These are phyloP conservation scores for Turritis glabra DNA, from an alignment of 345 rosid species.

Conservation along the genomic window DNA sequence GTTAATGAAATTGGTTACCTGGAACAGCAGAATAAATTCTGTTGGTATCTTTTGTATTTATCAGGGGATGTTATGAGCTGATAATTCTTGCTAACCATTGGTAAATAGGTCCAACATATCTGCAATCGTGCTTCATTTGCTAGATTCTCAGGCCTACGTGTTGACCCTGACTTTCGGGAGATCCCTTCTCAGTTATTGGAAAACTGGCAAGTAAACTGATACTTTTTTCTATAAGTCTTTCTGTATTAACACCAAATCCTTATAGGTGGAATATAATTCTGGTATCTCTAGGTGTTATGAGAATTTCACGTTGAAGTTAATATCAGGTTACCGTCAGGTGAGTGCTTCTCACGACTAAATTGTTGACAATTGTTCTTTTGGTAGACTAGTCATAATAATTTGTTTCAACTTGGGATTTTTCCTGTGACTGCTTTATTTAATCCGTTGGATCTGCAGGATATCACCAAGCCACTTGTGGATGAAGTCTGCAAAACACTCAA, in stretches of 20 bases:
- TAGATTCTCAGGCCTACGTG: conserved; percentile 82
- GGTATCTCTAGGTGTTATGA: conserved; percentile 78
- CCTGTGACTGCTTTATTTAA: conserved; percentile 4
- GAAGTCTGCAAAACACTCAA: conserved; percentile 77
- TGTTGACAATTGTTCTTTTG: conserved; percentile 3
- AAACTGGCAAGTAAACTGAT: conserved; percentile 76
- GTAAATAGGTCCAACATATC: conserved; percentile 76
- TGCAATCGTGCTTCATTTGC: conserved; percentile 92
- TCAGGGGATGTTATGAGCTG: conserved; percentile 13
- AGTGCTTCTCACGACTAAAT: conserved; percentile 24
- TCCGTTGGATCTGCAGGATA: conserved; percentile 57
- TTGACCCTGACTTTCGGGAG: conserved; percentile 92
- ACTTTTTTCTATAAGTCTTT: not conserved
- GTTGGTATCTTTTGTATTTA: conserved; percentile 7
- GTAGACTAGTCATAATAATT: not conserved
- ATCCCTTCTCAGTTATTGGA: conserved; percentile 82
- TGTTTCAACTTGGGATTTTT: conserved; percentile 6
- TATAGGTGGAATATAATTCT: conserved; percentile 24
- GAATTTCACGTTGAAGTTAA: conserved; percentile 80
- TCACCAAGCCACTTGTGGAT: conserved; percentile 77
- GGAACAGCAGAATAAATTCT: not conserved
- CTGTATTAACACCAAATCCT: conserved; percentile 5
- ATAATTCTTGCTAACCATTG: conserved; percentile 15
- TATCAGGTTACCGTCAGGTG: conserved; percentile 97
- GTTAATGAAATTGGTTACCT: conserved; percentile 35